phyloP scores from a whole-genome alignment of 169 alveolate genomes.

The Plasmodium cynomolgi region DNA sequence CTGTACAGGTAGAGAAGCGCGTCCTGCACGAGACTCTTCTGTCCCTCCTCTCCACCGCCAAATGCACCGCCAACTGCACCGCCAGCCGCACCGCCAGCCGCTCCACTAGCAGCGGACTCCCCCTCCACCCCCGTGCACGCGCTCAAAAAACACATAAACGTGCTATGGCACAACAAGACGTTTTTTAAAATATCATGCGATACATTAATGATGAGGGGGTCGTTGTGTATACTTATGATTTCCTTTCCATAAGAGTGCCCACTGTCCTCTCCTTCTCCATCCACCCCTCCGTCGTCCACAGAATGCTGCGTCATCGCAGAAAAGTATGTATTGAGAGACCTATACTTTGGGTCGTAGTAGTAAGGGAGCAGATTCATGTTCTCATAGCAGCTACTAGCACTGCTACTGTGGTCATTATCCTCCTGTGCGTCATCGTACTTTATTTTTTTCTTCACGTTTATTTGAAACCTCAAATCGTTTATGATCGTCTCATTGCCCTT shows the following conservation, averaged over 20 bases:
- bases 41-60: background rate
- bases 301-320: constrained; percentile 11
- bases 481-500: constrained; percentile 37
- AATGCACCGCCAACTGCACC: background rate
- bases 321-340: constrained; percentile 31
- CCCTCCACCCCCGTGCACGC: background rate
- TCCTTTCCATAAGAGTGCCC: background rate
- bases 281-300: background rate
- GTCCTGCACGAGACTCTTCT: background rate
- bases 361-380: background rate
- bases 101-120: background rate
- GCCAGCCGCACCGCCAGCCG: background rate
- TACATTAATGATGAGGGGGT: constrained; percentile 36
- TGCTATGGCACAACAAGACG: constrained; percentile 5
- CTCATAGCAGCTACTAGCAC: background rate
- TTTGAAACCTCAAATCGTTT: constrained; percentile 46
- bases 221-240: constrained; percentile 28
- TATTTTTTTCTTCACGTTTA: constrained; percentile 24
- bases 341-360: background rate
- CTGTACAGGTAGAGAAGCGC: constrained; percentile 12
- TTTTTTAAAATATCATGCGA: constrained; percentile 39
- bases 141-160: constrained; percentile 26
- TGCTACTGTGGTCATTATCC: constrained; percentile 8
- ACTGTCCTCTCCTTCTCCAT: background rate
- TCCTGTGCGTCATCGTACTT: background rate